phyloP scores from a whole-genome alignment of 345 rosid genomes.

The Moricandia arvensis region DNA sequence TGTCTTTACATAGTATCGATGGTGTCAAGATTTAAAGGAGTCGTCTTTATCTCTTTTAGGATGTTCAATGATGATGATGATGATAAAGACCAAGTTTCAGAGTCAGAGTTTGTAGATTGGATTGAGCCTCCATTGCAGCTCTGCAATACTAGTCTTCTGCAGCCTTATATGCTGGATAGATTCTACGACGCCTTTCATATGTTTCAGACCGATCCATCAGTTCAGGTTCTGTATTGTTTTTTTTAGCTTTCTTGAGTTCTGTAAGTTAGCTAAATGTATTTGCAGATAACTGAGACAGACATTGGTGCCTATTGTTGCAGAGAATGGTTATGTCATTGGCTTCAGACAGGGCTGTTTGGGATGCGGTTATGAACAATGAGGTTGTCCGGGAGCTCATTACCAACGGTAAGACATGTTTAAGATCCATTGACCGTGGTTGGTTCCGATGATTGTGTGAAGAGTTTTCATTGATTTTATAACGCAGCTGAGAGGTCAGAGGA shows the following conservation, averaged over 20 bases:
- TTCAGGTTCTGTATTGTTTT: slow-evolving; percentile 58
- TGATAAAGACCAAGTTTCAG: slow-evolving; percentile 36
- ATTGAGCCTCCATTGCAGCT: slow-evolving; percentile 61
- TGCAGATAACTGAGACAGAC: slow-evolving; percentile 8
- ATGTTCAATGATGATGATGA: slow-evolving; percentile 48
- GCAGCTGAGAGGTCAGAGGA: slow-evolving; percentile 41
- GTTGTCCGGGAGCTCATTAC: slow-evolving; percentile 64
- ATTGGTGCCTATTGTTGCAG: slow-evolving; percentile 9
- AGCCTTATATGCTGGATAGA: slow-evolving; percentile 47
- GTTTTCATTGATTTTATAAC: neutral
- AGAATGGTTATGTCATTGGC: slow-evolving; percentile 77
- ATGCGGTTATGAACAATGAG: slow-evolving; percentile 78
- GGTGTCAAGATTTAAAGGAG: neutral
- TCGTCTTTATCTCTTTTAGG: slow-evolving; percentile 38
- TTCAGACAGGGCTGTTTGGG: slow-evolving; percentile 83
- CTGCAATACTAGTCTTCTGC: slow-evolving; percentile 46
- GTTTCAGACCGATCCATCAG: slow-evolving; percentile 74
- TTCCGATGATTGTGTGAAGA: neutral
- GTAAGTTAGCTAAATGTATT: too few relatives aligned
- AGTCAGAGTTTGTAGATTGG: slow-evolving; percentile 59
- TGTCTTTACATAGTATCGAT: neutral
- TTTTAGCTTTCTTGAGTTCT: too few relatives aligned
- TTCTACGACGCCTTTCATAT: slow-evolving; percentile 75
- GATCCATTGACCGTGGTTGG: neutral
- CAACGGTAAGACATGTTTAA: neutral